Base-by-base conservation (phyloP, 202 grass and related monocot species). In the Digitaria exilis region DNA sequence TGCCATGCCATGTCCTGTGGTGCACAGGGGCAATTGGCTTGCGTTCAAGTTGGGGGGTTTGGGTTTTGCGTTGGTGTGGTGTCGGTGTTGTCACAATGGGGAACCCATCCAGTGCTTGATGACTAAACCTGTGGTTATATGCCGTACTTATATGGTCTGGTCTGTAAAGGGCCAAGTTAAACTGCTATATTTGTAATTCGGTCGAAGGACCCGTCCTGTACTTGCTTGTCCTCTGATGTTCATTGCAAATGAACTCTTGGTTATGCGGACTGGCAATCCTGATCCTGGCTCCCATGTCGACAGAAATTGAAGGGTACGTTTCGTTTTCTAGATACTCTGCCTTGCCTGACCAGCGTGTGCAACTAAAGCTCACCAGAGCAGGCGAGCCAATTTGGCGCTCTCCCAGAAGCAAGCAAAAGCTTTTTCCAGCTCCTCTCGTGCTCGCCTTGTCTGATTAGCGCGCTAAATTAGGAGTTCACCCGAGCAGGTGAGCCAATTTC, bases 51-150 rank as follows among this genome's bases (percentile, higher is more conserved):
- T 74, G 5, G 65, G 37, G 25, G 42, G 12, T 31, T 21, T 16
- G 2, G 29, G 14, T 65, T 75, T 56, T 13, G 5, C 16, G 32
- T 52, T 26, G 44, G 30, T 52, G 15, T 75, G 73, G 35, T 50
- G 64, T 24, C 9, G 28, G 28, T 69, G 35, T 45, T 71, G 15
- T 14, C 51, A 51, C 65, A 15, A 63, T 85, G 25, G 69, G 19
- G 82, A 18, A 46, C 21, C 59, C n/a, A n/a, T n/a, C n/a, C n/a
- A n/a, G n/a, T n/a, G 59, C n/a, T 42, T 68, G 65, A 8, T 65
- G 24, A 25, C 69, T 74, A 8, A 57, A 65, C 55, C 37, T 7
- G 70, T 7, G 69, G 24, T 10, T 58, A 29, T 62, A 26, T 57
- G 16, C 56, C 26, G 64, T 73, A 78, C 28, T 56, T 24, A 21